Evolutionary conservation across 768 basidiomycete species (phyloP).

Genomic region (Asterophora lycoperdoides): DNA sequence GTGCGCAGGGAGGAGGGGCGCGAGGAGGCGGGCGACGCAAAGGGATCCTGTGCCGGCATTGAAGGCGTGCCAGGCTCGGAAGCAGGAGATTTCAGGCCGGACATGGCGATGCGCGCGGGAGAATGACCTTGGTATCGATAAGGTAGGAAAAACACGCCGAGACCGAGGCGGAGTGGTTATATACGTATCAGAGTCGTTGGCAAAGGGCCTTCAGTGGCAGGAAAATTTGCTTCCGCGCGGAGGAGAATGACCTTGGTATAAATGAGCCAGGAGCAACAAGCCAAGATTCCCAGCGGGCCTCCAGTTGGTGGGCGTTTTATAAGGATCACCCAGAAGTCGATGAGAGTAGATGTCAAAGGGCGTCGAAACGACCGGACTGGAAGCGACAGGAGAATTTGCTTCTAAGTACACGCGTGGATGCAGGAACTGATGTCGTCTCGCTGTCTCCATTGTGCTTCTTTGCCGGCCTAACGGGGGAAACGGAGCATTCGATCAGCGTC

Average conservation of each 20-base stretch:
- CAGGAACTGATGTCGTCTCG: conserved; percentile 5
- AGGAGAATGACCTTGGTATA: no score
- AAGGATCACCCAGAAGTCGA: no score
- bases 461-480: conserved; percentile 7
- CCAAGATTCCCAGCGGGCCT: background rate
- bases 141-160: background rate
- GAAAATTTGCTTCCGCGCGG: no score
- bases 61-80: conserved; percentile 6
- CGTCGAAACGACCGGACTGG: no score
- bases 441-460: conserved; percentile 3
- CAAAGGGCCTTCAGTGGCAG: no score
- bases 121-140: background rate
- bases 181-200: no score
- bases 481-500: no score
- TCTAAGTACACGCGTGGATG: background rate
- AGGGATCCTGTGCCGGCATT: conserved; percentile 26
- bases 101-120: background rate
- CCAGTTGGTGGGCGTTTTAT: no score
- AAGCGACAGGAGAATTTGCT: no score
- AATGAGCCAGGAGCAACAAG: background rate
- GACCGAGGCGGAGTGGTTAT: no score
- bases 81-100: background rate
- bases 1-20: conserved; percentile 29
- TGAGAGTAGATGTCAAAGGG: conserved; percentile 6
- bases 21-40: conserved; percentile 33